Conservation (phyloP, 2,329 filamentous ascomycete genomes). For the Bipolaris gigantea region DNA sequence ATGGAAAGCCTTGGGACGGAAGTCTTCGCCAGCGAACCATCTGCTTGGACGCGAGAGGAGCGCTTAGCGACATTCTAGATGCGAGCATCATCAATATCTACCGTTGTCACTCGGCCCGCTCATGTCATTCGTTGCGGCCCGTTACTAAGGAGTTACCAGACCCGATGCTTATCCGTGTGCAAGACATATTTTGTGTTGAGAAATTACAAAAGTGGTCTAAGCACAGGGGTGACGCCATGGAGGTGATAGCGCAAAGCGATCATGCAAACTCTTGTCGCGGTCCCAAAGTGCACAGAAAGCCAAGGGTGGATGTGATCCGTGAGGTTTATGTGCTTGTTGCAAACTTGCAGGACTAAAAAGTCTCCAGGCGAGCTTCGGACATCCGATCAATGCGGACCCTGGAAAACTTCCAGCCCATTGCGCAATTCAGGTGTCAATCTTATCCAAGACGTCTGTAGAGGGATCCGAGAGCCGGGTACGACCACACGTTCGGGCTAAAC, state of each 20-base stretch:
- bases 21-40: not conserved
- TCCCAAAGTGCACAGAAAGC: not conserved
- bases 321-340: not conserved
- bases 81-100: conserved; percentile 13
- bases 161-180: not conserved
- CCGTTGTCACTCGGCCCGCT: conserved; percentile 8
- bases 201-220: not conserved
- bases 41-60: not conserved
- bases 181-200: conserved; percentile 1
- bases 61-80: not conserved
- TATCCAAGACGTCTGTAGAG: too few species aligned
- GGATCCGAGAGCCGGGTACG: not conserved
- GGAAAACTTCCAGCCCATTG: not conserved
- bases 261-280: not conserved
- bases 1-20: not conserved
- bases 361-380: not conserved
- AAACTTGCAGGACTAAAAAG: not conserved
- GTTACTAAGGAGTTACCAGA: not conserved
- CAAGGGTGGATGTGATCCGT: not conserved
- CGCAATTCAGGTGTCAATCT: not conserved
- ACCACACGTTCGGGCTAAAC: not conserved
- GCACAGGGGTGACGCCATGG: not conserved
- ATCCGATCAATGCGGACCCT: not conserved
- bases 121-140: conserved; percentile 3
- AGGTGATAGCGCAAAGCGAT: not conserved